A percentile compares a stretch with the other conserved stretches of the same genome.
phyloP scores from a whole-genome alignment of 768 basidiomycete genomes.

The Amanita phalloides region DNA sequence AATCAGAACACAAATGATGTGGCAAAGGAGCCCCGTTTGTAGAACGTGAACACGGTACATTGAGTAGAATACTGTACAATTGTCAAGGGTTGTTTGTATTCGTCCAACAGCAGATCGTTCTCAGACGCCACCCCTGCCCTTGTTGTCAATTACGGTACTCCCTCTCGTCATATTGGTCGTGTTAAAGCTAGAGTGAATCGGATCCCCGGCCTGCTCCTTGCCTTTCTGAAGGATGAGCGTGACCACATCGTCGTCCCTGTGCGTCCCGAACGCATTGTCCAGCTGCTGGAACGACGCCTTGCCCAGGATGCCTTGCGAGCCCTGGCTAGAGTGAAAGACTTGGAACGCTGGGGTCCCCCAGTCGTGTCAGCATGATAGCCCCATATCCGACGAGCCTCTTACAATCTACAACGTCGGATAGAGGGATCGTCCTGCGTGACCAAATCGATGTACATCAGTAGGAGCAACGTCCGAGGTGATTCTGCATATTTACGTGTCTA shows the following conservation, averaged over 20 bases:
- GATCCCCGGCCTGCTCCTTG: conserved; percentile 41
- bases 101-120: background rate
- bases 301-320: conserved; percentile 66
- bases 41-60: background rate
- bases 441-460: conserved; percentile 7
- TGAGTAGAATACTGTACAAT: background rate
- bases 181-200: conserved; percentile 7
- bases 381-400: conserved; percentile 15
- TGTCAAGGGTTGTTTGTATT: background rate
- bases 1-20: background rate
- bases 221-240: conserved; percentile 53
- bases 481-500: conserved; percentile 54
- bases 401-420: conserved; percentile 80
- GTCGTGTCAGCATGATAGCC: background rate
- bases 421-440: conserved; percentile 47
- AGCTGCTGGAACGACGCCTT: conserved; percentile 78
- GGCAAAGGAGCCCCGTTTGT: background rate
- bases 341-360: conserved; percentile 42
- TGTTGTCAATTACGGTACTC: conserved; percentile 26
- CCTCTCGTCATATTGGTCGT: conserved; percentile 18
- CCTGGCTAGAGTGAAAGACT: conserved; percentile 63
- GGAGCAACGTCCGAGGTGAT: background rate
- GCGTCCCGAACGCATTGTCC: conserved; percentile 57
- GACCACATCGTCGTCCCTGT: conserved; percentile 56
- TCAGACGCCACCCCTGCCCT: conserved; percentile 20